Base-by-base conservation (phyloP, 2,329 filamentous ascomycete genomes). In the Fusarium sp. region DNA sequence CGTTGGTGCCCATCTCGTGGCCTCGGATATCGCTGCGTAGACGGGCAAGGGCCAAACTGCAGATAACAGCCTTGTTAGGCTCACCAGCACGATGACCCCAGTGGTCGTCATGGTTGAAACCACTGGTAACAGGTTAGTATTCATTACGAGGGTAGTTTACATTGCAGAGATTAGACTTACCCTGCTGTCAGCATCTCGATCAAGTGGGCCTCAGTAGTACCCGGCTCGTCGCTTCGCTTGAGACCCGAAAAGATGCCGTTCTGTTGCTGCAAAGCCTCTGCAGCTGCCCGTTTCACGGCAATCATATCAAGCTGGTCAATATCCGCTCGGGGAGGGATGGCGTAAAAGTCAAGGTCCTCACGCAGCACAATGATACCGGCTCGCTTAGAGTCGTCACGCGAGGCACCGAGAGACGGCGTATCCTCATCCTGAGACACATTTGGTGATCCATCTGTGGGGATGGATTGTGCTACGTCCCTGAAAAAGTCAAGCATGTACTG, bases 401-500 rank as follows among this genome's bases (percentile, higher is more conserved):
- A 65, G 75, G 89, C 89, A 80, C 93, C 94, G 66, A 92, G 89
- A 69, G 91, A 86, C 44, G 85, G 88, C 74, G 83, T 74, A 53
- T 91, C 85, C 65, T 88, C 83, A 65, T 93, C 89, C 67, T 88
- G 86, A 4, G 89, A 88, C 35, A 88, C 83, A 58, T 86, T 88
- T 33, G 91, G 89, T 53, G 92, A 93, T 29, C 88, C 83, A 68
- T 93, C 89, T 41, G 89, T 87, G 12, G 93, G 93, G 72, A 99
- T 98, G n/a, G 94, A 96, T 81, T 98, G 94, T 55, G 96, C 96
- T 68, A 99, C 95, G 71, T 91, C 91, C 70, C 96, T 92, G 85
- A 99, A 99, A 82, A 99, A 99, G 76, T 98, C 95, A 70, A 99
- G 89, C 96, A 99, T 99, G 83, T 98, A 99, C 82, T 98, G 94